Evolutionary conservation across 2,329 filamentous ascomycete species (phyloP), one percentile per base, ranked within the genome.

Genomic region (Hymenotorrendiella dingleyae): DNA sequence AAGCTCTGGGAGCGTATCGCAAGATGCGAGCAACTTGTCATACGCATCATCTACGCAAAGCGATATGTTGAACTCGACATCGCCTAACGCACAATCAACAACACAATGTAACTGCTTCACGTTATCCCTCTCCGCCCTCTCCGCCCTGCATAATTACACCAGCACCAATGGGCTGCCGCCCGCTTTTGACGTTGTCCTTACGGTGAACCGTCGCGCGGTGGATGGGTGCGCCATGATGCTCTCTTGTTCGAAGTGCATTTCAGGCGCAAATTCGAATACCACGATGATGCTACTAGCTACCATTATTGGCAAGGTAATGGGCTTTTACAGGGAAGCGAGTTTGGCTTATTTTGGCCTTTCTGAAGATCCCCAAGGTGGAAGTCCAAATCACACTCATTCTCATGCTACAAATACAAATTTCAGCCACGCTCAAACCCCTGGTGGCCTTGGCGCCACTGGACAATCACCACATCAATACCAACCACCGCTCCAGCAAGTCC

Each of bases 241-340:
- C 3, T 58, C 61, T 16, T 75, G 72, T 52, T 40, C 58, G 0
- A 59, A 60, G 19, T 75, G 72, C 54, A 67, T 72, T 60, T 64
- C 65, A 1, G 61, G 62, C 10, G 64, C 65, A 2, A 67, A 65
- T 2, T 66, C 63, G 3, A 66, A 70, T 36, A 71, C 70, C 1
- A 62, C 66, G 0, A 65, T 66, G 4, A 73, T 73, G 70, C 62
- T 74, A 0, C 61, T 74, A n/a, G 69, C 67, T 0, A 73, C 70
- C 0, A 61, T 74, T 16, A 66, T 75, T 14, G 66, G 66, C 36
- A 70, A 72, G 53, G 67, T 72, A 35, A 67, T 69, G 1, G 67
- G 64, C 1, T 65, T 71, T 40, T 73, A 74, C 56, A 67, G 65
- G 43, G 62, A 61, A 14, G 68, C 66, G 2, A 65, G 62, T 8